Base-by-base conservation (phyloP, 768 basidiomycete genomes). In the Amanita pseudoporphyria region DNA sequence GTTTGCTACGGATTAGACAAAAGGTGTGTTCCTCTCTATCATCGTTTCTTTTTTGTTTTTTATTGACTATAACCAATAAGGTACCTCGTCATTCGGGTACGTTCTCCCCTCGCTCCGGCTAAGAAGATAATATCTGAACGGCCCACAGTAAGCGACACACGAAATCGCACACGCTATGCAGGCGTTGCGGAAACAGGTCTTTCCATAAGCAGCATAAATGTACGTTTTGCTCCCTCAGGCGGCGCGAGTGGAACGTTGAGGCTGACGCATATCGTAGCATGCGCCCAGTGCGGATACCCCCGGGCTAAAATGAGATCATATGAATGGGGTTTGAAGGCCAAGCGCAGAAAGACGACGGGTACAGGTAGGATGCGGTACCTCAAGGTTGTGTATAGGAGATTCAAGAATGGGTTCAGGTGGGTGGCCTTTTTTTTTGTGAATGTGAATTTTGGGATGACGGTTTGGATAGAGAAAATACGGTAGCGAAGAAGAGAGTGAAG, bases 181-280 rank as follows among this genome's bases (percentile, higher is more conserved):
- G 93, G 66, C 88, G 96, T 60, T 99, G 96, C 71, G 92, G 93
- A 57, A 79, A 84, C 71, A 83, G 95, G 53, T 81, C 92, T 31
- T 95, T 97, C 79, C 96, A 98, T 82, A 87, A 82, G 71, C 95
- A 99, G 74, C 90, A 99, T 78, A 92, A 98, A 79, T 85, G 91
- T 94, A 57, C 60, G 86, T n/a, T 1, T 51, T 19, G 3, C 12
- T 13, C 31, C 22, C 12, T 9, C 49, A 32, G 39, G n/a, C 9
- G 18, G 14, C 14, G 32, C 28, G 9, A 10, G 13, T 12, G 6
- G n/a, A n/a, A n/a, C n/a, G n/a, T n/a, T 33, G 10, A 16, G 19
- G 38, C 30, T 30, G 19, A 47, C 14, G 21, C n/a, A n/a, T 24
- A 10, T 6, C n/a, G 24, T 30, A 96, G 93, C 83, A 53, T 98